These are phyloP conservation scores for Heterobasidion annosum DNA, from an alignment of 1,284 basidiomycete species.

Conservation along the genomic window DNA sequence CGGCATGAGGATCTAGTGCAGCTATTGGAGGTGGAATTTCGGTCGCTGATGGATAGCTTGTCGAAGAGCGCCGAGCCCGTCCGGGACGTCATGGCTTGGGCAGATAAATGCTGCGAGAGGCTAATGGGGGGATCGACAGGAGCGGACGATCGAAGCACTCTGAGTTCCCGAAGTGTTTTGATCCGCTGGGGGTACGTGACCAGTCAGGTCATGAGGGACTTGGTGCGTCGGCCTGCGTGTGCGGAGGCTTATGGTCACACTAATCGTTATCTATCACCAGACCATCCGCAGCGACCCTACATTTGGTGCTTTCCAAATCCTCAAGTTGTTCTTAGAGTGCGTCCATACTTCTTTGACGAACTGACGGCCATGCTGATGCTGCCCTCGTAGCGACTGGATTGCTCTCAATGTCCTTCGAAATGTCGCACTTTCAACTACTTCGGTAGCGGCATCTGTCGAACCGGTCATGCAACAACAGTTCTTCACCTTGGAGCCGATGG, in stretches of 20 bases:
- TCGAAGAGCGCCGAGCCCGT: constrained; percentile 74
- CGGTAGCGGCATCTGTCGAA: constrained; percentile 81
- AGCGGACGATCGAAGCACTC: constrained; percentile 65
- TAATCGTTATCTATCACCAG: constrained; percentile 25
- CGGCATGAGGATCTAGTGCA: constrained; percentile 82
- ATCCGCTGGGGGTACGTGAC: constrained; percentile 90
- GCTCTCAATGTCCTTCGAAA: constrained; percentile 78
- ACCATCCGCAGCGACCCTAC: constrained; percentile 85
- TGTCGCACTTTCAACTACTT: constrained; percentile 81
- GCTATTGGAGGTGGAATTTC: constrained; percentile 77
- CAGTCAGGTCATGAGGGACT: constrained; percentile 81
- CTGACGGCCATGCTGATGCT: constrained; percentile 5
- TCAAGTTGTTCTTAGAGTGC: constrained; percentile 83
- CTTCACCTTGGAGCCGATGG: constrained; percentile 73
- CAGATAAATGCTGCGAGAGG: constrained; percentile 78
- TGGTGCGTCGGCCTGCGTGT: constrained; percentile 37
- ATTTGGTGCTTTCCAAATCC: constrained; percentile 83
- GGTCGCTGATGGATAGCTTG: constrained; percentile 62
- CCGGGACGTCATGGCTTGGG: constrained; percentile 80
- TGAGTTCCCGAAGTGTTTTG: constrained; percentile 78
- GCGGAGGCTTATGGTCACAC: background rate
- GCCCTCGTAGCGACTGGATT: constrained; percentile 68
- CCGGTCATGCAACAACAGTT: constrained; percentile 83
- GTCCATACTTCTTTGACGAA: constrained; percentile 21
- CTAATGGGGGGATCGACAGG: constrained; percentile 61